Evolutionary conservation across 352 stramenopile species (phyloP).

Genomic region (Pythium dissimile): DNA sequence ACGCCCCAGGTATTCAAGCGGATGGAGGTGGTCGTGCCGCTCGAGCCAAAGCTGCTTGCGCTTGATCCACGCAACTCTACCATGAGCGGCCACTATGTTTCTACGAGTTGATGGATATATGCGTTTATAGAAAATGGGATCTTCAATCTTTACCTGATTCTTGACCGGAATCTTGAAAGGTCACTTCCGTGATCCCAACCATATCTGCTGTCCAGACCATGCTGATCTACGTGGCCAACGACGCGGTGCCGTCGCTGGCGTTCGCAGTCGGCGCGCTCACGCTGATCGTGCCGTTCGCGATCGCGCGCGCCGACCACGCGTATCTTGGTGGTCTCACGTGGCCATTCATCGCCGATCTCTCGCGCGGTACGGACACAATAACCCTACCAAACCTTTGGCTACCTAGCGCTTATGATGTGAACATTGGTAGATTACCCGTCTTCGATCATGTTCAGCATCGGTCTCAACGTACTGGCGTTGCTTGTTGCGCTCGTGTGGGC

Average conservation of each 20-base stretch:
- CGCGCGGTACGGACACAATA: slow-evolving; percentile 27
- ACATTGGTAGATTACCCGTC: slow-evolving; percentile 34
- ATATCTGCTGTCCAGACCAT: not conserved
- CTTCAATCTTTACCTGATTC: not conserved
- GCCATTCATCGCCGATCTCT: slow-evolving; percentile 59
- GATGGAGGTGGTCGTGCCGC: slow-evolving; percentile 35
- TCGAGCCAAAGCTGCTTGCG: slow-evolving; percentile 17
- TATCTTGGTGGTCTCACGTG: slow-evolving; percentile 51
- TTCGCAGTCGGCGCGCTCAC: slow-evolving; percentile 15
- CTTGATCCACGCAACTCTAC: slow-evolving; percentile 9
- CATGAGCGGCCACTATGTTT: slow-evolving; percentile 9
- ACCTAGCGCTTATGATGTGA: not conserved
- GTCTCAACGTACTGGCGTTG: slow-evolving; percentile 41
- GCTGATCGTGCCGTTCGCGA: slow-evolving; percentile 11
- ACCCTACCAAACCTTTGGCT: no score
- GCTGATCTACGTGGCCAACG: slow-evolving; percentile 4
- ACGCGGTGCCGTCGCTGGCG: slow-evolving; percentile 12
- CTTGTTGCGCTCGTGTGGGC: slow-evolving; percentile 46
- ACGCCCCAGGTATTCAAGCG: slow-evolving; percentile 32
- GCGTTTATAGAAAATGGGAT: not conserved
- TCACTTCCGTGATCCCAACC: not conserved
- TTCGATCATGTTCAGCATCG: slow-evolving; percentile 51
- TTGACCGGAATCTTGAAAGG: not conserved
- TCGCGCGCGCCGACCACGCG: slow-evolving; percentile 7
- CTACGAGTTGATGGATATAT: not conserved